These are phyloP conservation scores for Corynespora cassiicola DNA, from an alignment of 2,329 filamentous ascomycete genomes.

Conservation along the genomic window DNA sequence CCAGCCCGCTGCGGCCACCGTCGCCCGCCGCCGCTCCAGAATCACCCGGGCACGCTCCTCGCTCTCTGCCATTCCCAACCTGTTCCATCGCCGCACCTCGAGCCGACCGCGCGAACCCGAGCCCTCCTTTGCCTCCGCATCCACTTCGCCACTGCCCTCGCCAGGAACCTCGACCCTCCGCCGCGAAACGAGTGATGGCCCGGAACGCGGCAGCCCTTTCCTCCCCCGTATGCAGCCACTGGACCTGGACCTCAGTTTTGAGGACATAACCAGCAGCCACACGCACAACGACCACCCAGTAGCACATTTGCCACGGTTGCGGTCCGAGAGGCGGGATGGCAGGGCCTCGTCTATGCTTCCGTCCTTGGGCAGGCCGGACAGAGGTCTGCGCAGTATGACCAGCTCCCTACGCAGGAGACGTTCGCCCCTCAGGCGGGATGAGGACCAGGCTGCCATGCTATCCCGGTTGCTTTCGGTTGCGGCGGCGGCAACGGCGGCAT, in stretches of 20 bases:
- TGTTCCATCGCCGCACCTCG: constrained; percentile 37
- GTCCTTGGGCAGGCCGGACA: constrained; percentile 35
- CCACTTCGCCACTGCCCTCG: constrained; percentile 19
- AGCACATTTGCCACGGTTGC: constrained; percentile 24
- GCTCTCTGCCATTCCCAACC: constrained; percentile 39
- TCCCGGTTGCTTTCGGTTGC: constrained; percentile 68
- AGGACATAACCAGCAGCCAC: constrained; percentile 34
- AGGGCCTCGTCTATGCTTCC: constrained; percentile 44
- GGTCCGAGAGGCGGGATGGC: constrained; percentile 34
- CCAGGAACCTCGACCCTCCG: constrained; percentile 25
- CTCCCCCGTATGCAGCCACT: constrained; percentile 41
- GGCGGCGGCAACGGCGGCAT: constrained; percentile 69
- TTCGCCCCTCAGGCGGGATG: constrained; percentile 59
- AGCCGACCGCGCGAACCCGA: constrained; percentile 24
- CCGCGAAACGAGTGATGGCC: constrained; percentile 24
- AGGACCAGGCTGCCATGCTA: constrained; percentile 68
- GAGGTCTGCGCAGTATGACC: constrained; percentile 50
- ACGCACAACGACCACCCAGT: constrained; percentile 23
- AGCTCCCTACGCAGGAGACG: constrained; percentile 58
- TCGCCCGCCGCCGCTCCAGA: constrained; percentile 36
- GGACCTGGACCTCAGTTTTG: constrained; percentile 47
- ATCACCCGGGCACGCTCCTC: constrained; percentile 44
- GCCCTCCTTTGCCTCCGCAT: constrained; percentile 19
- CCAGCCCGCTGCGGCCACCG: constrained; percentile 12
- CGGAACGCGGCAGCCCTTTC: constrained; percentile 40